Evolutionary conservation across 345 rosid species (phyloP), one percentile per base, ranked within the genome.

Genomic region (Eucalyptus marginata): DNA sequence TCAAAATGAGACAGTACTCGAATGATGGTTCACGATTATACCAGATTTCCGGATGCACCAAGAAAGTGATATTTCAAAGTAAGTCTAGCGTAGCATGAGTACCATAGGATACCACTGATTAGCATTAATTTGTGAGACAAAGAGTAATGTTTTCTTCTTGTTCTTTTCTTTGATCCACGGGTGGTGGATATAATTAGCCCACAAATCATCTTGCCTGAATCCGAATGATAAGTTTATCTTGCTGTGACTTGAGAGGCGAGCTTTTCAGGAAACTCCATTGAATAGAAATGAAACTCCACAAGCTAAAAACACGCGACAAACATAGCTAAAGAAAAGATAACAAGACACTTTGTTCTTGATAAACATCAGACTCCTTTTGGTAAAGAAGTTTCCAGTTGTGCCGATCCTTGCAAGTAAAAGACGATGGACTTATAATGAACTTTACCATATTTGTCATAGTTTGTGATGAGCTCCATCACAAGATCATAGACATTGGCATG

Each of bases 391-490:
- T 64, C 36, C 76, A 7, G 40, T 14, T n/a, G 76, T 64, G 18
- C 20, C 3, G 36, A 14, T n/a, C 36, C 36, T n/a, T n/a, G 76
- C 76, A 64, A 64, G 40, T 36, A 36, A 36, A 71, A 20, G 83
- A 71, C 18, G 83, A 71, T 36, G 46, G 46, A 71, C 83, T 71
- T 36, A 71, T 36, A 10, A 36, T 36, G 46, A 71, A 71, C 25
- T 71, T 36, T 36, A 96, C 99, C 99, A 25, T 97, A 95, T 86
- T 94, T 91, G 25, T 93, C 90, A 49, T 93, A 95, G 88, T 97
- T 95, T 43, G 95, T 94, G 89, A 96, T 96, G 90, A 97, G 95
- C 46, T 97, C 98, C 99, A 96, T 90, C 89, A 97, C 96, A 31
- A 96, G 91, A 87, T 91, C 97, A 71, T 96, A 96, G 31, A 97